Evolutionary conservation across 116 monocot species (phyloP), one percentile per base, ranked within the genome.

Genomic region (Dioscorea cayenensis): DNA sequence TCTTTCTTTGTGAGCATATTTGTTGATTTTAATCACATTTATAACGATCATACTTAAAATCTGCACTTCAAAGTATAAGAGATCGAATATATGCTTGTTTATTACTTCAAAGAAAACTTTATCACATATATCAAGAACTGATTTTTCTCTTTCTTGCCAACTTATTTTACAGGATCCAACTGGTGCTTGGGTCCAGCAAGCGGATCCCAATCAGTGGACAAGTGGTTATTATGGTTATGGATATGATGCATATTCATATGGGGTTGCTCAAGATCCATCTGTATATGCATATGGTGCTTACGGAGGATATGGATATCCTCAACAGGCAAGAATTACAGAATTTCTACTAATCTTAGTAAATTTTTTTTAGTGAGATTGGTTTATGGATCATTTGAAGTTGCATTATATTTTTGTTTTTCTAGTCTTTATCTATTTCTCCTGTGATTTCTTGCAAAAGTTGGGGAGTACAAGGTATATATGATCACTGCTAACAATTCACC

Each of bases 161-260:
- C 48, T 55, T 14, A 18, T 75, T 62, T 82, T 67, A 71, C 81
- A 95, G 95, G 95, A 95, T 55, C 72, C 77, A 72, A 28, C 85
- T 51, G 82, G 76, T 52, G 76, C 75, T 6, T 96, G 90, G 89
- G 70, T 78, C 77, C 87, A 76, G 55, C 94, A 88, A 83, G 74
- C 84, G 25, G 94, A 99, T 84, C 89, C 90, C 27, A 88, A 51
- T 59, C 90, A 90, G 65, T 99, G 97, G 97, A 81, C 77, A 52
- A 73, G 76, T 84, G 81, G 85, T 65, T 94, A 99, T 73, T 99
- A 94, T 77, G 89, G 94, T 66, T 99, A 94, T 76, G 86, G 90
- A 6, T 99, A 99, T 78, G 99, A 99, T 89, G 67, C 91, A 38
- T 99, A 93, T 73, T 79, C 73, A 14, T 91, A 91, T 82, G 90